These are phyloP conservation scores for Apiotrichum veenhuisii DNA, from an alignment of 1,284 basidiomycete genomes.

Conservation along the genomic window DNA sequence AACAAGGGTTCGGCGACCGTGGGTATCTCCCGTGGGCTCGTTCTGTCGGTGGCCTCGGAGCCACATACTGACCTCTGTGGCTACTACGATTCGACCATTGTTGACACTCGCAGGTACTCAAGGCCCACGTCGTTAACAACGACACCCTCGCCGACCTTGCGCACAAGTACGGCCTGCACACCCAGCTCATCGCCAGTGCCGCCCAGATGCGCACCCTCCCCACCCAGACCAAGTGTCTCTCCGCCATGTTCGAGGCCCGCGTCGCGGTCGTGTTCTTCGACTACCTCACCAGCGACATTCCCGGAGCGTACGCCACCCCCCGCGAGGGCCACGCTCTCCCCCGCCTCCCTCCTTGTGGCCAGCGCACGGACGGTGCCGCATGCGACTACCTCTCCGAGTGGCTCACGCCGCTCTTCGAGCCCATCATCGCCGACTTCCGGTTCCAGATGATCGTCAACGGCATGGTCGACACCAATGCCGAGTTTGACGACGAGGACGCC, in stretches of 20 bases:
- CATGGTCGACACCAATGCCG: conserved; percentile 1
- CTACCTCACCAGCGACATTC: conserved; percentile 16
- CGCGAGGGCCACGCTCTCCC: neutral
- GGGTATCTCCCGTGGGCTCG: conserved; percentile 5
- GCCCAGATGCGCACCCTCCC: conserved; percentile 10
- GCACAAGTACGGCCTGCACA: conserved; percentile 22
- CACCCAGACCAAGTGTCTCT: conserved; percentile 22
- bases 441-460: conserved; percentile 16
- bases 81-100: too few species aligned
- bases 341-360: neutral
- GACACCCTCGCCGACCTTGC: conserved; percentile 31
- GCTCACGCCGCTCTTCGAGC: conserved; percentile 36
- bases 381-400: conserved; percentile 29
- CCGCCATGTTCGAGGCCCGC: conserved; percentile 39
- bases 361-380: conserved; percentile 28
- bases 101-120: conserved; percentile 22
- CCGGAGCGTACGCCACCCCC: conserved; percentile 10
- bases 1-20: conserved; percentile 35
- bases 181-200: conserved; percentile 21
- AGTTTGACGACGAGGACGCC: neutral
- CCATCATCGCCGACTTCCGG: conserved; percentile 25
- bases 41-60: too few species aligned
- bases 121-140: conserved; percentile 33
- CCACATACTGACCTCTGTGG: too few species aligned
- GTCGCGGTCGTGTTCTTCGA: conserved; percentile 36